Base-by-base conservation (phyloP, 768 basidiomycete genomes). In the Cyclocybe aegerita region DNA sequence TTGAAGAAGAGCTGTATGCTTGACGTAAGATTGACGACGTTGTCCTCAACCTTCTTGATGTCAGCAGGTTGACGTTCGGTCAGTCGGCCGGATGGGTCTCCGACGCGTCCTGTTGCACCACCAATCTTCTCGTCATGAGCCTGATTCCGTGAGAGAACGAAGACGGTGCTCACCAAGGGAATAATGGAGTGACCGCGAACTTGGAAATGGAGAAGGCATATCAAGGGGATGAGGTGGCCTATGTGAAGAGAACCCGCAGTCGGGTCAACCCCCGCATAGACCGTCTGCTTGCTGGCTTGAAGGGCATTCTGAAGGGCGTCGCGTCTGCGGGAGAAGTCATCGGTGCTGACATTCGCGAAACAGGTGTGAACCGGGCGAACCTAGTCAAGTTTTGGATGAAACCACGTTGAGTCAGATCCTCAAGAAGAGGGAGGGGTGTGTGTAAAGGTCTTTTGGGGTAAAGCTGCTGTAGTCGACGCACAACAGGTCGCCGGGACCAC, bases 51-150 rank as follows among this genome's bases (percentile, higher is more conserved):
- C 44, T 81, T 76, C 8, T 77, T 67, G 9, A 69, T 66, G 33
- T 85, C 75, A 4, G 93, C 80, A 3, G 83, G 76, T 47, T 84
- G 79, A 15, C 97, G 84, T 68, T 97, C 96, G 0, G 82, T 82
- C 4, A 79, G 77, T 33, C 95, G 80, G 1, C 97, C 96, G 4
- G 95, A 96, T 7, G 97, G 97, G 64, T 99, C 97, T 5, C 97
- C 97, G 39, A 99, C 86, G n/a, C 88, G 83, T 7, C 93, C 97
- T 0, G 96, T 98, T 7, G 93, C 95, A 1, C 93, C 94, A 31
- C 97, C 96, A 65, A 98, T 89, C 96, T 98, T 62, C 31, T 30
- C 31, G n/a, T 7, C 30, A 38, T 53, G 35, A 38, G 38, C 34
- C 57, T 35, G 32, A 39, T 30, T 30, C 29, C 15, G 9, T 30